Evolutionary conservation across 352 stramenopile genomes (phyloP).

Genomic region (Peronospora farinosa): DNA sequence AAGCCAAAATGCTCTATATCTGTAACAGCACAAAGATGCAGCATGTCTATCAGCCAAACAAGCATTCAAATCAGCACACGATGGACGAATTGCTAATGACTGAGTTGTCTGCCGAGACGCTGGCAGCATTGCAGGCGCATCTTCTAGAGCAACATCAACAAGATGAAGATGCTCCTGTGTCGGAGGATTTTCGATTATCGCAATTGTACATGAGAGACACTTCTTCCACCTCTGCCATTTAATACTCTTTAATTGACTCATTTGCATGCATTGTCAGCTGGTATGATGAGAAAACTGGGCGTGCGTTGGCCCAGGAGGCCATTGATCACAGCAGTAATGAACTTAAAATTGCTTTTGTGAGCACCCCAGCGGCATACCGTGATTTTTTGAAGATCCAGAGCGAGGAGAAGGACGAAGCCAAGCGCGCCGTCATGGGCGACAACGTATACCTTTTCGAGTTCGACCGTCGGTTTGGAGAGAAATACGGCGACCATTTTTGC

Average conservation of each 20-base stretch:
- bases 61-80: constrained; percentile 1
- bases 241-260: too few relatives aligned
- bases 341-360: constrained; percentile 42
- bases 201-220: constrained; percentile 30
- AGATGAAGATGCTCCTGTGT: constrained; percentile 24
- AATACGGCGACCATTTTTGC: constrained; percentile 39
- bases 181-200: constrained; percentile 46
- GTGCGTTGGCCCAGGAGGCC: constrained; percentile 36
- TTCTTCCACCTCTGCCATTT: too few relatives aligned
- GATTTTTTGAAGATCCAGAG: constrained; percentile 34
- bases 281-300: constrained; percentile 41
- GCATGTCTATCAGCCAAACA: too few relatives aligned
- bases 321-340: constrained; percentile 39
- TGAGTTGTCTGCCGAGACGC: constrained; percentile 39
- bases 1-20: too few relatives aligned
- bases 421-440: constrained; percentile 24
- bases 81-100: constrained; percentile 37
- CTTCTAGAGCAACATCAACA: constrained; percentile 25
- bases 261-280: constrained; percentile 15
- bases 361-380: constrained; percentile 38
- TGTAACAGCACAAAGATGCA: too few relatives aligned
- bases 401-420: constrained; percentile 24
- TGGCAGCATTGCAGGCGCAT: constrained; percentile 43
- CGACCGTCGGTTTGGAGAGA: constrained; percentile 41
- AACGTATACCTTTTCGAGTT: constrained; percentile 53